Base-by-base conservation (phyloP, 2,329 filamentous ascomycete species). In the Phoma herbarum region DNA sequence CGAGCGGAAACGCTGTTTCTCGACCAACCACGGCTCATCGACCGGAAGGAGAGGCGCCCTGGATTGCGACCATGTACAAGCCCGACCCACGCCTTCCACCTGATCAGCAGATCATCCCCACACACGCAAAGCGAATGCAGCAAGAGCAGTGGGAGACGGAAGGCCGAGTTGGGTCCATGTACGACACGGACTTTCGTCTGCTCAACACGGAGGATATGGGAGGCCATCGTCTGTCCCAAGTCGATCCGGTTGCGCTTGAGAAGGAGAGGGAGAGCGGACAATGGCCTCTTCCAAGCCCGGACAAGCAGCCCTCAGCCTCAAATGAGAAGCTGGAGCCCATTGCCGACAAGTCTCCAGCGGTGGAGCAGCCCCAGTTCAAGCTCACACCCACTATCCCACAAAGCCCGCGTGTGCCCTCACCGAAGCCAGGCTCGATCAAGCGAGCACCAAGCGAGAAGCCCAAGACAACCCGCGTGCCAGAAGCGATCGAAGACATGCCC, bases 101-200 rank as follows among this genome's bases (percentile, higher is more conserved):
- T 0, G 95, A 99, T 62, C 91, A 99, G 77, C 95, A 99, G 74
- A 88, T 99, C 52, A 86, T 99, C 11, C 95, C 95, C 0, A 98
- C 95, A 0, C 93, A 98, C 62, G 95, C 95, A 12, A 92, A 90
- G 70, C 86, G 92, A 55, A 84, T 98, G 77, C 91, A 95, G 76
- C 94, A 97, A 79, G 93, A 97, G 77, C 91, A 94, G 76, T 97
- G 93, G 93, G 93, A 96, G 78, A 91, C 88, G 68, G 92, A 97
- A 76, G 93, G 93, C 63, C 92, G 91, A 64, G 91, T 92, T 63
- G 92, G 92, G 3, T 91, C 87, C 59, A 84, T 90, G 25, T 97
- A 97, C 74, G 93, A 97, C 78, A 91, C 88, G 62, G 89, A 96
- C 59, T 95, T 97, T 79, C 88, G 90, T 18, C 89, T 93, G 6